Evolutionary conservation across 495 filamentous ascomycete species (phyloP).

Genomic region (Rhypophila decipiens): DNA sequence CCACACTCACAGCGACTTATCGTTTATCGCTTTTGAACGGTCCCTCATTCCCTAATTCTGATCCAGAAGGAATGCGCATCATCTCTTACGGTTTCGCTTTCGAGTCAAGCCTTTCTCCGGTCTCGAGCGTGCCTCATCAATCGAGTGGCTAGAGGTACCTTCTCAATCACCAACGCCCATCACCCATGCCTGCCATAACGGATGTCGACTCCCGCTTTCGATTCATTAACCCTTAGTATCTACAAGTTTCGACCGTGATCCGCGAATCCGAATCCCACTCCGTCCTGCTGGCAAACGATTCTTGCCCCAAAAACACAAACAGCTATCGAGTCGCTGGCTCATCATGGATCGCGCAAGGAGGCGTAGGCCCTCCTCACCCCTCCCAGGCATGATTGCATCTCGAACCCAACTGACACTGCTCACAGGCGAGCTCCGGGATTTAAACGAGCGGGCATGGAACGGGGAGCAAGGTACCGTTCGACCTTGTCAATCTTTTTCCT

Average conservation of each 20-base stretch:
- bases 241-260: slow-evolving; percentile 8
- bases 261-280: slow-evolving; percentile 33
- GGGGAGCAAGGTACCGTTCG: slow-evolving; percentile 66
- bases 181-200: slow-evolving; percentile 44
- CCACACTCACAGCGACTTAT: slow-evolving; percentile 16
- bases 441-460: slow-evolving; percentile 83
- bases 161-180: too few relatives aligned
- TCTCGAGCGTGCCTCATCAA: too few relatives aligned
- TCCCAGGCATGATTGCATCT: too few relatives aligned
- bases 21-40: slow-evolving; percentile 21
- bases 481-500: slow-evolving; percentile 7
- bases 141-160: too few relatives aligned
- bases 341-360: slow-evolving; percentile 81
- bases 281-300: slow-evolving; percentile 5
- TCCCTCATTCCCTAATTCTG: too few relatives aligned
- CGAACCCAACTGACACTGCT: too few relatives aligned
- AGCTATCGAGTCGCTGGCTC: slow-evolving; percentile 29
- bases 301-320: slow-evolving; percentile 12
- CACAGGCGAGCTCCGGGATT: slow-evolving; percentile 83
- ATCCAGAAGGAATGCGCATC: too few relatives aligned
- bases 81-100: too few relatives aligned
- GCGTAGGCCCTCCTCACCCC: slow-evolving; percentile 48
- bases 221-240: slow-evolving; percentile 44
- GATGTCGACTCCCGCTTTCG: slow-evolving; percentile 39
- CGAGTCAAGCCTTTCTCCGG: too few relatives aligned